Evolutionary conservation across 2,329 filamentous ascomycete species (phyloP), one percentile per base, ranked within the genome.

Genomic region (Trichophyton schoenleinii): DNA sequence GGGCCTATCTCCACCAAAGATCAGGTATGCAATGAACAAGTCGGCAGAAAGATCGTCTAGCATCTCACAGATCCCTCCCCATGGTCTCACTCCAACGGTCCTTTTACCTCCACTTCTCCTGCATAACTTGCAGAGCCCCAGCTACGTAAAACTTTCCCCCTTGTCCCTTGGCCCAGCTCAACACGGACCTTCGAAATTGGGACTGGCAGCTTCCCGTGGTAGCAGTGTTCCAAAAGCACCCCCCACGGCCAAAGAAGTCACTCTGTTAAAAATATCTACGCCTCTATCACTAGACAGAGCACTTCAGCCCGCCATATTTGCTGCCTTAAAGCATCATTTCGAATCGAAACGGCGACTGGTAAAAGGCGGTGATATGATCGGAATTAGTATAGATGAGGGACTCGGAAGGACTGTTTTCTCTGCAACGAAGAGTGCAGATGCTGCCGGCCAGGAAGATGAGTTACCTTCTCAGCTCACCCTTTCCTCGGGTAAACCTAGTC

Each of bases 71-170:
- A 68, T 78, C 31, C 71, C 75, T 15, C 71, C 74, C 3, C 70
- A 73, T 53, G 72, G 75, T 25, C 67, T 77, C 34, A 76, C 87
- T 1, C 87, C 89, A 67, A 76, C 73, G 0, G 79, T 89, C 3
- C 94, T 94, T 68, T 80, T 91, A 28, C 95, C 94, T 1, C 94
- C 94, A 0, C 80, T 97, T 25, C 79, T 97, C 49, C 80, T 97
- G 3, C 87, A 89, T 52, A 99, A 99, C 68, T 77, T 99, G 34
- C 87, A 89, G 2, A 84, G 84, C 60, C 85, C 91, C 0, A 82
- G 86, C 13, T 91, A 92, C 70, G 78, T 96, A 60, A 87, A 88
- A 48, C 81, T 97, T 59, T 86, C 89, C 0, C 83, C 88, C 0
- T 77, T 79, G 62, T 69, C 64, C 46, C 71, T 72, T 13, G 61